Conservation (phyloP, 1,284 basidiomycete species). For the Thecaphora thlaspeos region DNA sequence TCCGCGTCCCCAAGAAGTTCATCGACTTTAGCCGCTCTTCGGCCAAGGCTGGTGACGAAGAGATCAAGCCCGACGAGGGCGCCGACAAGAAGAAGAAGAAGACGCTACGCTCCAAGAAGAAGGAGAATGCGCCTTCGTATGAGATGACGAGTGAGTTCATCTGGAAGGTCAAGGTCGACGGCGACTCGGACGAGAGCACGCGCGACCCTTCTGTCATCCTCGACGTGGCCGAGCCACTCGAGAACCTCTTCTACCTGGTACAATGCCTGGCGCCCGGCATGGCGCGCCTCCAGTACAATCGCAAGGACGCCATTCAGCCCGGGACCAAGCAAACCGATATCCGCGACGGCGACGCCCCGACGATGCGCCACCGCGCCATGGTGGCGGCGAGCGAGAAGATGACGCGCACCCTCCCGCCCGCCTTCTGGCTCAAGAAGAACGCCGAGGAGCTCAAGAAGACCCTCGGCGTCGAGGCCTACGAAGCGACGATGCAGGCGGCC, state of each 20-base stretch:
- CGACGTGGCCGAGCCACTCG: conserved; percentile 47
- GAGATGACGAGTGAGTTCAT: conserved; percentile 46
- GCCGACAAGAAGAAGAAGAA: conserved; percentile 29
- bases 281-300: conserved; percentile 41
- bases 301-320: conserved; percentile 49
- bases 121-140: conserved; percentile 47
- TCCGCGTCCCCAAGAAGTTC: conserved; percentile 51
- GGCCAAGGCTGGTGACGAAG: conserved; percentile 28
- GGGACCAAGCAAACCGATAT: conserved; percentile 47
- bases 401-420: conserved; percentile 44
- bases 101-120: conserved; percentile 37
- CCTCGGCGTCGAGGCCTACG: conserved; percentile 42
- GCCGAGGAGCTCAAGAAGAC: conserved; percentile 45
- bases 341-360: conserved; percentile 43
- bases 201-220: conserved; percentile 46
- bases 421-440: conserved; percentile 54
- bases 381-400: conserved; percentile 48
- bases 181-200: conserved; percentile 40
- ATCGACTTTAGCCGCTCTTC: conserved; percentile 50
- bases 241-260: conserved; percentile 53
- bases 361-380: conserved; percentile 47
- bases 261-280: conserved; percentile 49
- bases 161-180: conserved; percentile 51
- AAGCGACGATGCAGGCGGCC: conserved; percentile 42
- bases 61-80: conserved; percentile 18